These are phyloP conservation scores for Globisporangium solare DNA, from an alignment of 352 stramenopile genomes.

Conservation along the genomic window DNA sequence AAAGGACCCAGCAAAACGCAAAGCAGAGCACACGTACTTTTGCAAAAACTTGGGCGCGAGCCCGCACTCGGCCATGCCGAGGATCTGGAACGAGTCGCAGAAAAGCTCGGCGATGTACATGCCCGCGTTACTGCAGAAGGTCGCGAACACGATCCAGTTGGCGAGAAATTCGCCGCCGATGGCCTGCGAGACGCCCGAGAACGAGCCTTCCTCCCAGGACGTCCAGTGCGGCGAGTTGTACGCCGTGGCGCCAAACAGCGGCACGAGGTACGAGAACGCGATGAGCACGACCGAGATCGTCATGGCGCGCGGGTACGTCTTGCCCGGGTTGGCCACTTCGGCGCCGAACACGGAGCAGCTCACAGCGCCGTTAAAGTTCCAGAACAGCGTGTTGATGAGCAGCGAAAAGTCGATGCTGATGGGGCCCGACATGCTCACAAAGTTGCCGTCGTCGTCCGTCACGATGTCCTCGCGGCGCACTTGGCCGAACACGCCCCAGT, in stretches of 20 bases:
- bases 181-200: conserved; percentile 81
- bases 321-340: conserved; percentile 80
- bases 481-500: conserved; percentile 33
- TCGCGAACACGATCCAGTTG: conserved; percentile 85
- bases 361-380: conserved; percentile 94
- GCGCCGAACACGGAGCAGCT: conserved; percentile 82
- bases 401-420: conserved; percentile 65
- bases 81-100: conserved; percentile 88
- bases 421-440: conserved; percentile 33
- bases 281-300: conserved; percentile 76
- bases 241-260: conserved; percentile 76
- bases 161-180: conserved; percentile 82
- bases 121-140: conserved; percentile 86
- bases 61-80: conserved; percentile 76
- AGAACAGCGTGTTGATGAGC: conserved; percentile 94
- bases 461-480: conserved; percentile 33
- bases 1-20: conserved; percentile 16
- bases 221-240: conserved; percentile 54
- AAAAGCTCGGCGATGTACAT: conserved; percentile 93
- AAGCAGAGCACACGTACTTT: conserved; percentile 61
- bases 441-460: conserved; percentile 24
- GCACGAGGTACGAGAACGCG: conserved; percentile 81
- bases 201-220: conserved; percentile 89
- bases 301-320: conserved; percentile 82
- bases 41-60: conserved; percentile 82